Conservation (phyloP, 2,329 filamentous ascomycete species). For the Periconia macrospinosa region DNA sequence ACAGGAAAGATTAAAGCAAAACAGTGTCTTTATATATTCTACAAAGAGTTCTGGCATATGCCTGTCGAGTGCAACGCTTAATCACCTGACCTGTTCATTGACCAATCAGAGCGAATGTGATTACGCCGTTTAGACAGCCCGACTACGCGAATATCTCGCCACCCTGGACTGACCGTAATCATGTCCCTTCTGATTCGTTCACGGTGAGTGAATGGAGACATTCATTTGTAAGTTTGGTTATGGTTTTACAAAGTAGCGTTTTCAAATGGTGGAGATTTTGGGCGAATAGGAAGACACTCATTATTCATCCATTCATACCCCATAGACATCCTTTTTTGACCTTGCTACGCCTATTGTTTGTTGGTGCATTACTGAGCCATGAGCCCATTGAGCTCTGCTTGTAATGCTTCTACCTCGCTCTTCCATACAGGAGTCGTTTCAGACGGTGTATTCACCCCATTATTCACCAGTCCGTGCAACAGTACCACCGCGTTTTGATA, state of each 20-base stretch:
- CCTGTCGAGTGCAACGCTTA: slow-evolving; percentile 3
- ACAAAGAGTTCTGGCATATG: slow-evolving; percentile 8
- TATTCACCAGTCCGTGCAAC: slow-evolving; percentile 35
- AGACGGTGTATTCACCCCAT: slow-evolving; percentile 29
- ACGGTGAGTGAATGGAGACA: background rate
- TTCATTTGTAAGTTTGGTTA: background rate
- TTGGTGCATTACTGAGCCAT: slow-evolving; percentile 14
- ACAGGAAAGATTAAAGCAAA: slow-evolving; percentile 6
- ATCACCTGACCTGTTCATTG: slow-evolving; percentile 20
- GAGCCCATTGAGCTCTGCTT: slow-evolving; percentile 24
- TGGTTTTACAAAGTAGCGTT: background rate
- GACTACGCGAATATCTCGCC: slow-evolving; percentile 14
- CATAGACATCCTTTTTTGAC: background rate
- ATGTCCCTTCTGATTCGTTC: slow-evolving; percentile 21
- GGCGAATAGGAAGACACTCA: background rate
- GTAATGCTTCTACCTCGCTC: slow-evolving; percentile 23
- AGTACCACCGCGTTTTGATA: slow-evolving; percentile 41
- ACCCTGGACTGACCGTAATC: slow-evolving; percentile 27
- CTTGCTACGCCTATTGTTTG: background rate
- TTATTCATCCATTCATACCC: background rate
- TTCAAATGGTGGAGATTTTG: background rate
- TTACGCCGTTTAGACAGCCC: slow-evolving; percentile 17
- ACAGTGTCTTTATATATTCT: slow-evolving; percentile 23
- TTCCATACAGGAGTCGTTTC: slow-evolving; percentile 24
- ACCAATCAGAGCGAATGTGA: slow-evolving; percentile 35